Evolutionary conservation across 108 stramenopile species (phyloP).

Genomic region (Stephanodiscus minutulus): DNA sequence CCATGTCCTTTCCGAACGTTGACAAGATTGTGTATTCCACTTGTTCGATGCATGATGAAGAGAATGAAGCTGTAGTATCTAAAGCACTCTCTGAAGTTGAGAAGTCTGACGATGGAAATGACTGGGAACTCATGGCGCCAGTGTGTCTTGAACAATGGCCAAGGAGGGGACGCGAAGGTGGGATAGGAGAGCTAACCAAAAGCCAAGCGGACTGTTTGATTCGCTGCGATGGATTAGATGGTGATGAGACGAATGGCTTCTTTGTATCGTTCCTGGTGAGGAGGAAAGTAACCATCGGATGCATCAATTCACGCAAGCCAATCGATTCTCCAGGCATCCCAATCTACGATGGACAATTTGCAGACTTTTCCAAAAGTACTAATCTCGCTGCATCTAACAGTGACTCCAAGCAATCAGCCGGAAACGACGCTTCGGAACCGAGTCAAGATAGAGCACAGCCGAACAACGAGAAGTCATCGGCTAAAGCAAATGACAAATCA

Average conservation of each 20-base stretch:
- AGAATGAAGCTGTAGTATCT: conserved; percentile 94
- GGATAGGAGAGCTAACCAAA: conserved; percentile 61
- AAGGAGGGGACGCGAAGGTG: conserved; percentile 76
- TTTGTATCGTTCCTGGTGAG: conserved; percentile 94
- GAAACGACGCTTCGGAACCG: conserved; percentile 4
- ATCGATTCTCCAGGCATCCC: conserved; percentile 1
- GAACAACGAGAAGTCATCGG: not conserved
- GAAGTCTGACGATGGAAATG: conserved; percentile 32
- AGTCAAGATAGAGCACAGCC: conserved; percentile 1
- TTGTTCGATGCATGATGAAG: conserved; percentile 92
- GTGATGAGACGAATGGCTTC: conserved; percentile 97
- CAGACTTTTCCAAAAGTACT: conserved; percentile 8
- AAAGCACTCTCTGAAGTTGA: conserved; percentile 63
- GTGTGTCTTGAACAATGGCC: conserved; percentile 83
- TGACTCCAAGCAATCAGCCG: not conserved
- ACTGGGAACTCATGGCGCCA: conserved; percentile 70
- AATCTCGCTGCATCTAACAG: not conserved
- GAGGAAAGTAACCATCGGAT: conserved; percentile 13
- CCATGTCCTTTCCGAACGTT: conserved; percentile 85
- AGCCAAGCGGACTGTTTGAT: conserved; percentile 79
- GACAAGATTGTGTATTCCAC: conserved; percentile 97
- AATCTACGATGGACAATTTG: conserved; percentile 13
- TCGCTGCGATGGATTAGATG: conserved; percentile 81
- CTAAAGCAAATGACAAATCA: conserved; percentile 36
- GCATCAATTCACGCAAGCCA: conserved; percentile 1